These are phyloP conservation scores for Phytopythium helicoides DNA, from an alignment of 352 stramenopile genomes.

Conservation along the genomic window DNA sequence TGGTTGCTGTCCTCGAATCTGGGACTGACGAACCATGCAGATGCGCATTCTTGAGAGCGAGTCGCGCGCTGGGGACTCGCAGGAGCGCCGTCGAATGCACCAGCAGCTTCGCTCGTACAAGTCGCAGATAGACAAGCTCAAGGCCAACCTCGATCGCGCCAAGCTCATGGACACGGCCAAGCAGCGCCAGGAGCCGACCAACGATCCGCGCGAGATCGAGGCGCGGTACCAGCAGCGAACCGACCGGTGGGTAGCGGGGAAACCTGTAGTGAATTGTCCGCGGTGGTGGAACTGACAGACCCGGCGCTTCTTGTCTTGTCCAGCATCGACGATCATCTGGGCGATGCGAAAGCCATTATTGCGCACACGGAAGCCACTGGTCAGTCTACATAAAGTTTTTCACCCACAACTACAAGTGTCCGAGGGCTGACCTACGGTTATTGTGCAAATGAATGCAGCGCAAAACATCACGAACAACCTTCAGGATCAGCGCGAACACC, in stretches of 20 bases:
- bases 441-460: constrained; percentile 13
- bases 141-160: constrained; percentile 72
- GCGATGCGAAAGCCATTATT: constrained; percentile 68
- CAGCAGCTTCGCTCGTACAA: constrained; percentile 83
- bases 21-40: too few relatives aligned
- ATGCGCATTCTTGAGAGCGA: constrained; percentile 85
- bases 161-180: constrained; percentile 75
- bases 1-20: too few relatives aligned
- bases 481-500: constrained; percentile 61
- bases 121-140: constrained; percentile 85
- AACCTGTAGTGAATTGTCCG: too few relatives aligned
- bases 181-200: constrained; percentile 50
- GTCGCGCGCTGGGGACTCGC: constrained; percentile 69
- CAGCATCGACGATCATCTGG: constrained; percentile 68
- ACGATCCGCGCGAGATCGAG: constrained; percentile 62
- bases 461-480: constrained; percentile 74
- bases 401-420: too few relatives aligned
- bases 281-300: too few relatives aligned
- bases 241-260: constrained; percentile 40
- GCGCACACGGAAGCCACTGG: constrained; percentile 63
- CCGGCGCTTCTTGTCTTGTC: constrained; percentile 5
- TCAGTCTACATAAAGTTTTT: too few relatives aligned
- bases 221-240: constrained; percentile 70
- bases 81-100: constrained; percentile 82
- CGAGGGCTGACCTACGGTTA: too few relatives aligned